A percentile compares a stretch with the other conserved stretches of the same genome.
Evolutionary conservation across 75 land plant species (phyloP).

Genomic region (Pinus tabuliformis): DNA sequence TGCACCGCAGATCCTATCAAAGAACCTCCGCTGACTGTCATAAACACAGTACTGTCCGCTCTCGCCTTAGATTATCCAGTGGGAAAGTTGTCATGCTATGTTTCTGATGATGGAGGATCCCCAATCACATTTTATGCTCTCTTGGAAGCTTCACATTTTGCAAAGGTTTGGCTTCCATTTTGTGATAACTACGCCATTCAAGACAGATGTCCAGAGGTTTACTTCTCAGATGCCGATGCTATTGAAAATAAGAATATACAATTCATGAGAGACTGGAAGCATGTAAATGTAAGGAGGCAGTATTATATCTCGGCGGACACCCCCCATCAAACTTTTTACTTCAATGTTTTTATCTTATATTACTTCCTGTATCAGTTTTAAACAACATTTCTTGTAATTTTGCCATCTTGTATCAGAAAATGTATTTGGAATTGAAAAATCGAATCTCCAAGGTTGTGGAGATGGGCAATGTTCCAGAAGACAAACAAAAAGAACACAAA

Average conservation of each 20-base stretch:
- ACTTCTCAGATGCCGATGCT: neutral
- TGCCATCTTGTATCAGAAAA: conserved; percentile 4
- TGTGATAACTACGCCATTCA: conserved; percentile 18
- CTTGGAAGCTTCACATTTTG: conserved; percentile 26
- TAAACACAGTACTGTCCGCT: conserved; percentile 38
- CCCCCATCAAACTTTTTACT: no score
- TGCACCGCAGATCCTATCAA: conserved; percentile 2
- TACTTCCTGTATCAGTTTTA: no score
- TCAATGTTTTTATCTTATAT: neutral
- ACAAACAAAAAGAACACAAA: conserved; percentile 14
- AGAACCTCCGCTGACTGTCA: conserved; percentile 33
- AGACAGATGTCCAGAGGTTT: neutral
- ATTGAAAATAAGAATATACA: neutral
- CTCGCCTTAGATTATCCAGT: conserved; percentile 44
- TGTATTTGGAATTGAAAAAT: conserved; percentile 24
- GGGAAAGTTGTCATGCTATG: conserved; percentile 35
- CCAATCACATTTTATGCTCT: conserved; percentile 36
- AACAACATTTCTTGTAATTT: neutral
- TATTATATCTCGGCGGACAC: neutral
- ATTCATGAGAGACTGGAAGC: neutral
- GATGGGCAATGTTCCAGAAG: conserved; percentile 20
- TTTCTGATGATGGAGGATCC: conserved; percentile 54
- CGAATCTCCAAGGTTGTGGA: conserved; percentile 8
- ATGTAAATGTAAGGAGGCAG: conserved; percentile 28
- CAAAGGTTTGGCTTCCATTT: conserved; percentile 40